These are phyloP conservation scores for Aspergillus biplanus DNA, from an alignment of 495 filamentous ascomycete genomes.

Conservation along the genomic window DNA sequence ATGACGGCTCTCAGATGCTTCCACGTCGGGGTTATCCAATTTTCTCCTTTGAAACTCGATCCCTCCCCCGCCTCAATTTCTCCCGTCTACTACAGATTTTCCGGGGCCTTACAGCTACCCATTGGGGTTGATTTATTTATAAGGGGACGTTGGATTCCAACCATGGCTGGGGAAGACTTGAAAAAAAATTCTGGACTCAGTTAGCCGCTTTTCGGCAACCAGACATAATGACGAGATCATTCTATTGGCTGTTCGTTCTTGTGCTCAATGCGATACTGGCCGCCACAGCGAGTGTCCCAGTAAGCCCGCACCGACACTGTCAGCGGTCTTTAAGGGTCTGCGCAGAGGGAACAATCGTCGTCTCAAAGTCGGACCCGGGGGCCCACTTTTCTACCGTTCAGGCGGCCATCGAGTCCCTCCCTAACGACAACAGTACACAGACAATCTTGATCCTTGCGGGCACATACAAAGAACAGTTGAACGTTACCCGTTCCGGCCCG, in stretches of 20 bases:
- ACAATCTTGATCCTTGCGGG: constrained; percentile 60
- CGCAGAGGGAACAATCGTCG: constrained; percentile 52
- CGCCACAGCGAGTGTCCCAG: constrained; percentile 16
- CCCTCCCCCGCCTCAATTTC: constrained; percentile 23
- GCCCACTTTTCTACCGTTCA: constrained; percentile 55
- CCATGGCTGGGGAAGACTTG: background rate
- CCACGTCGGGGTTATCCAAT: background rate
- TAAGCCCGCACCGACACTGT: constrained; percentile 14
- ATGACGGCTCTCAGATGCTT: constrained; percentile 1
- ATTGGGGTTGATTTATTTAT: background rate
- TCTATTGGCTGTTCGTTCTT: constrained; percentile 10
- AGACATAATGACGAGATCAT: constrained; percentile 7
- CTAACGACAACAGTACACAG: constrained; percentile 50
- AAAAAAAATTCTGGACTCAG: background rate
- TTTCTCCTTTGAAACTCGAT: background rate
- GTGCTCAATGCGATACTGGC: constrained; percentile 19
- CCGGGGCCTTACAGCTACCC: constrained; percentile 8
- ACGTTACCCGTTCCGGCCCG: constrained; percentile 60
- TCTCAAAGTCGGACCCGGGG: constrained; percentile 38
- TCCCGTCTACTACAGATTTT: constrained; percentile 22
- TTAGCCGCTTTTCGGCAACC: background rate
- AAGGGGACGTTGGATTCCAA: no score
- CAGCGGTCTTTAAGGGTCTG: constrained; percentile 36
- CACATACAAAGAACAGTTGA: constrained; percentile 62
- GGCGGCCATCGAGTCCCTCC: constrained; percentile 56